Evolutionary conservation across 2,329 filamentous ascomycete genomes (phyloP).

Genomic region (Fusarium torreyae): DNA sequence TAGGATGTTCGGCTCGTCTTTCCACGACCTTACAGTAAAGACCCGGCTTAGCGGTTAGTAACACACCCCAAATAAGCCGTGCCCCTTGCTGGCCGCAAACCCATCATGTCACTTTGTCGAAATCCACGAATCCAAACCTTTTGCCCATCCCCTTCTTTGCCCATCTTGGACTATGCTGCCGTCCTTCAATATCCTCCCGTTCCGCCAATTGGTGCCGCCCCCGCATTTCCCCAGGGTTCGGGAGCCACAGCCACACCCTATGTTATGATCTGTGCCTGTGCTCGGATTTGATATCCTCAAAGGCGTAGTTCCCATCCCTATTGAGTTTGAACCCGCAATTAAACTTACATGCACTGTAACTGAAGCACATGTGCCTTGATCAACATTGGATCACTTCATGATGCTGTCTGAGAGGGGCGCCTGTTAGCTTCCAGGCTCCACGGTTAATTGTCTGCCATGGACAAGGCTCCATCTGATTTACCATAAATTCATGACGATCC

Average conservation of each 20-base stretch:
- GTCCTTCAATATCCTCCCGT: constrained; percentile 19
- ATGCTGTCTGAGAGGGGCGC: constrained; percentile 2
- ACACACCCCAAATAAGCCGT: not conserved
- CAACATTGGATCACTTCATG: constrained; percentile 3
- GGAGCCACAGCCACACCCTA: constrained; percentile 24
- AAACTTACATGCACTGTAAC: constrained; percentile 15
- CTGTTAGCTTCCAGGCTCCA: constrained; percentile 8
- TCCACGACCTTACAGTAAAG: constrained; percentile 26
- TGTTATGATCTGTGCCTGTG: constrained; percentile 33
- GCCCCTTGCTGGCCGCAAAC: not conserved
- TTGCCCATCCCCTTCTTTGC: constrained; percentile 22
- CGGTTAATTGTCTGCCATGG: constrained; percentile 41
- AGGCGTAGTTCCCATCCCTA: not conserved
- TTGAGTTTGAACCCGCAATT: constrained; percentile 4
- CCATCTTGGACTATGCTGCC: constrained; percentile 33
- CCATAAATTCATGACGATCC: constrained; percentile 37
- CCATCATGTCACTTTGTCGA: constrained; percentile 23
- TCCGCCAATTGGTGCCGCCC: constrained; percentile 37
- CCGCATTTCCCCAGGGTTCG: constrained; percentile 44
- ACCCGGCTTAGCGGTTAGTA: constrained; percentile 5
- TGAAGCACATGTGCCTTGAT: constrained; percentile 1
- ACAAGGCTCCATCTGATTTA: constrained; percentile 6
- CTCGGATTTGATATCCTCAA: constrained; percentile 12
- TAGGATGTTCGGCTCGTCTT: constrained; percentile 48
- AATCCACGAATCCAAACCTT: constrained; percentile 43